phyloP scores from a whole-genome alignment of 139 green algal genomes.

The Limnomonas spitsbergensis region DNA sequence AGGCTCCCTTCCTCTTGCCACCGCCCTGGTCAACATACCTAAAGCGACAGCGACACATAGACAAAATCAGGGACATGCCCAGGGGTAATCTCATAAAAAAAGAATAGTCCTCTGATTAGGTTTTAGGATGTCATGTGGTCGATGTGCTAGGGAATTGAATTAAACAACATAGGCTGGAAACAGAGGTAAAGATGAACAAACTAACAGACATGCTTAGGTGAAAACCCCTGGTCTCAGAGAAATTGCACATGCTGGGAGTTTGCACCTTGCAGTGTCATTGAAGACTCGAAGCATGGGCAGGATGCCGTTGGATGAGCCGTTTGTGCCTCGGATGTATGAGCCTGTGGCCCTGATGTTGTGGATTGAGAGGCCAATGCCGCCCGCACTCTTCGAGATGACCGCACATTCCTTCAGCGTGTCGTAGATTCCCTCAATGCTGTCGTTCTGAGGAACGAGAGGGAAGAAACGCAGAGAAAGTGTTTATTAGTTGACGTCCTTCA shows the following conservation, averaged over 20 bases:
- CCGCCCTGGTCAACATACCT: slow-evolving; percentile 89
- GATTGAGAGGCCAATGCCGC: slow-evolving; percentile 93
- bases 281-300: slow-evolving; percentile 99
- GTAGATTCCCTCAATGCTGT: slow-evolving; percentile 97
- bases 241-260: too few species aligned
- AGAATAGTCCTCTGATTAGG: too few species aligned
- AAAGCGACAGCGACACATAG: background rate
- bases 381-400: slow-evolving; percentile 91
- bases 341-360: slow-evolving; percentile 90
- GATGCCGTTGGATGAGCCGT: slow-evolving; percentile 97
- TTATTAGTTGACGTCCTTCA: too few species aligned
- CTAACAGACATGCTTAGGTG: too few species aligned
- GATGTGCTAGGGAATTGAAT: too few species aligned
- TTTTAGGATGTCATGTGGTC: too few species aligned
- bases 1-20: slow-evolving; percentile 96
- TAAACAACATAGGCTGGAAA: too few species aligned
- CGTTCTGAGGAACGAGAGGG: slow-evolving; percentile 32
- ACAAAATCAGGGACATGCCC: too few species aligned
- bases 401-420: slow-evolving; percentile 99
- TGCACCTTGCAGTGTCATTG: slow-evolving; percentile 94
- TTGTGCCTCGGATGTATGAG: slow-evolving; percentile 98
- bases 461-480: too few species aligned
- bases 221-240: too few species aligned
- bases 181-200: too few species aligned
- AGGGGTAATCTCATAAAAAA: too few species aligned